Conservation (phyloP, 306 rosid genomes). For the Benincasa hispida region DNA sequence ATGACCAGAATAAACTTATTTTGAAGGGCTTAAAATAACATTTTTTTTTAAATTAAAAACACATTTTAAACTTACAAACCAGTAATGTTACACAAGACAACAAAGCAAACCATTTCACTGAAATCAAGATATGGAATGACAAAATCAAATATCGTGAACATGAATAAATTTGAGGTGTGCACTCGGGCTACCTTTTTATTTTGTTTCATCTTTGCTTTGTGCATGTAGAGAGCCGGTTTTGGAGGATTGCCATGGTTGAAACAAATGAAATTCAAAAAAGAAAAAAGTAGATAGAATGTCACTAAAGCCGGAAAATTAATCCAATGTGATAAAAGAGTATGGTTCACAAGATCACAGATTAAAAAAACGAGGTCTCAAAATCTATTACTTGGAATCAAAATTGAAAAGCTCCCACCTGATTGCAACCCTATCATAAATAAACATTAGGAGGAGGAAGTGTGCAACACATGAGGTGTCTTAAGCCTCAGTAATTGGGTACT, state of each 20-base stretch:
- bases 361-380: background rate
- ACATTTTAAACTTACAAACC: too few species aligned
- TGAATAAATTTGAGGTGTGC: too few species aligned
- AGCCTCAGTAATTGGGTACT: constrained; percentile 62
- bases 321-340: background rate
- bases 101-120: too few species aligned
- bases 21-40: too few species aligned
- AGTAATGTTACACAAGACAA: too few species aligned
- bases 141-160: too few species aligned
- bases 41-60: too few species aligned
- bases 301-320: background rate
- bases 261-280: background rate
- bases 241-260: background rate
- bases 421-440: constrained; percentile 6
- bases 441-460: background rate
- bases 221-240: background rate
- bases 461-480: constrained; percentile 5
- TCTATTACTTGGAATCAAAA: constrained; percentile 9
- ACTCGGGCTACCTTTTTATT: too few species aligned
- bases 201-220: background rate
- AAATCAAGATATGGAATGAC: too few species aligned
- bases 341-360: background rate
- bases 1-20: too few species aligned
- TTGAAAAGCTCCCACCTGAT: constrained; percentile 7
- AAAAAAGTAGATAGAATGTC: background rate